Evolutionary conservation across 331 rosid genomes (phyloP).

Genomic region (Saraca asoca): DNA sequence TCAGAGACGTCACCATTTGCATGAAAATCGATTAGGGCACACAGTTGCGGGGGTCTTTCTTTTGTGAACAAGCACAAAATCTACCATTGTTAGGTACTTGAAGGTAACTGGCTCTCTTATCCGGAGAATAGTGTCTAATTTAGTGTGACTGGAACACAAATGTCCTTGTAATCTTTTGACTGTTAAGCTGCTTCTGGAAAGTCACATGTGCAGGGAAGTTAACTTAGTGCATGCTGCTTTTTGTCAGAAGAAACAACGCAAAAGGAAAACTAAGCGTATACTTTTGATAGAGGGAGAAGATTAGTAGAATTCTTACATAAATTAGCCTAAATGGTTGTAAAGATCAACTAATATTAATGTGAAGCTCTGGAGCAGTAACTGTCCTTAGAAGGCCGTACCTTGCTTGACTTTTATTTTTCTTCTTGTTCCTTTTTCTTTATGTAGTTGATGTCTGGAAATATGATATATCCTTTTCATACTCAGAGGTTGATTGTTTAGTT

Average conservation of each 20-base stretch:
- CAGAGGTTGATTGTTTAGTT: too few relatives aligned
- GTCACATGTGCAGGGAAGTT: slow-evolving; percentile 45
- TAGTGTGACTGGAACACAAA: slow-evolving; percentile 28
- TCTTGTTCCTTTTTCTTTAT: too few relatives aligned
- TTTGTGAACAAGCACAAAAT: slow-evolving; percentile 34
- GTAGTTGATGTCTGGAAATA: too few relatives aligned
- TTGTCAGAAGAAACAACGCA: slow-evolving; percentile 25
- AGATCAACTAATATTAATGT: too few relatives aligned
- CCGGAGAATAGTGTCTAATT: slow-evolving; percentile 37
- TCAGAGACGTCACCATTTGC: slow-evolving; percentile 34
- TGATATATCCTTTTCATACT: too few relatives aligned
- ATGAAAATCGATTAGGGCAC: slow-evolving; percentile 32
- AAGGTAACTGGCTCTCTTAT: slow-evolving; percentile 48
- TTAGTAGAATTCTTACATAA: too few relatives aligned
- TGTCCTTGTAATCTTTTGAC: slow-evolving; percentile 22
- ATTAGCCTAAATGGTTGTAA: too few relatives aligned
- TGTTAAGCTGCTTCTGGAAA: slow-evolving; percentile 34
- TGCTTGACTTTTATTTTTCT: too few relatives aligned
- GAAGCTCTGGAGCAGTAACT: too few relatives aligned
- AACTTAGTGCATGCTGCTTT: slow-evolving; percentile 4
- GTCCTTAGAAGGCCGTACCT: too few relatives aligned
- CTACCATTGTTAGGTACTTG: slow-evolving; percentile 22
- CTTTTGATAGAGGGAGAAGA: too few relatives aligned
- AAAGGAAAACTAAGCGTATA: slow-evolving; percentile 19
- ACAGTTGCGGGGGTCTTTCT: slow-evolving; percentile 23